phyloP scores from a whole-genome alignment of 305 asterid species.

The Fraxinus baroniana region DNA sequence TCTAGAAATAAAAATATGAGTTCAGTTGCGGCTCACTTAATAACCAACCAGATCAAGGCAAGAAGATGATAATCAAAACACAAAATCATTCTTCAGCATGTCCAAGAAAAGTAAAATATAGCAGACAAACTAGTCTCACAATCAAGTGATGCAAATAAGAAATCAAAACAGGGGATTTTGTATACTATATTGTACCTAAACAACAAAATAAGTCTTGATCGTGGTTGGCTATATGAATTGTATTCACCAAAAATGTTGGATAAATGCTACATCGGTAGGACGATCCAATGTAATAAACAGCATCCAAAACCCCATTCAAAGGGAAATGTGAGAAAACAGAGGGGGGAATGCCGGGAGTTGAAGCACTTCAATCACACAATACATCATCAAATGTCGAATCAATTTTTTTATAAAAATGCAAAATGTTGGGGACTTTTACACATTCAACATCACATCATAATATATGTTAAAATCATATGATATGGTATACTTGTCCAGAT shows the following conservation, averaged over 20 bases:
- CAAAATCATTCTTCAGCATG: not conserved
- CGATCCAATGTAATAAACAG: not conserved
- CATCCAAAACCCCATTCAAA: not conserved
- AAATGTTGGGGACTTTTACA: not conserved
- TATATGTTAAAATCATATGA: not conserved
- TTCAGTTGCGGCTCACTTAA: conserved; percentile 23
- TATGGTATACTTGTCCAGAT: conserved; percentile 10
- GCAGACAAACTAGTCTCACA: not conserved
- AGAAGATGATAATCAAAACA: conserved; percentile 9
- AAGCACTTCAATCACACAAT: not conserved
- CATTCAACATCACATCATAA: not conserved
- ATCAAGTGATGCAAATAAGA: conserved; percentile 5
- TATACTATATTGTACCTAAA: not conserved
- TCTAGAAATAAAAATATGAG: conserved; percentile 42
- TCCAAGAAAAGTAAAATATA: not conserved
- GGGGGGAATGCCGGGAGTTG: not conserved
- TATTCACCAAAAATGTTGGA: not conserved
- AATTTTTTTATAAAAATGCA: not conserved
- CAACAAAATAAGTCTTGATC: not conserved
- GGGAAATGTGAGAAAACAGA: not conserved
- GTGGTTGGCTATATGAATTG: not conserved
- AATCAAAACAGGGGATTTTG: not conserved
- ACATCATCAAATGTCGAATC: not conserved
- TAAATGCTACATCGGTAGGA: not conserved
- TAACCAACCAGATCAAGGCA: not conserved